Evolutionary conservation across 2,329 filamentous ascomycete species (phyloP).

Genomic region (Emergomyces pasteurianus): DNA sequence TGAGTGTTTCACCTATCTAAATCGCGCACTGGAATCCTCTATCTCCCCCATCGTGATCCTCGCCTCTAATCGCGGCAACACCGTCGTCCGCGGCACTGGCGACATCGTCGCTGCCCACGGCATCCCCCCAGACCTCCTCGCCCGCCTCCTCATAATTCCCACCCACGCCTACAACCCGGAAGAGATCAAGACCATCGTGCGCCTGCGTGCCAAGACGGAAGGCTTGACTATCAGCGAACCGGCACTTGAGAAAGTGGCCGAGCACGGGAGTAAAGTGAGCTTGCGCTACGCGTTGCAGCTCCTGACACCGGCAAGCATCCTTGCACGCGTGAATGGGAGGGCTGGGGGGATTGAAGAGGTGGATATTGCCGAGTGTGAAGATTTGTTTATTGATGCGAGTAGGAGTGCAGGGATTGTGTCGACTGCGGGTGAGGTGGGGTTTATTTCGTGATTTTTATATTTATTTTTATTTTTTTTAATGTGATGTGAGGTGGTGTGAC

Average conservation of each 20-base stretch:
- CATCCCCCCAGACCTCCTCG: slow-evolving; percentile 84
- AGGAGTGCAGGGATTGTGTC: slow-evolving; percentile 61
- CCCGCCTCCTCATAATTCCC: slow-evolving; percentile 88
- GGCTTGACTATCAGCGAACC: slow-evolving; percentile 65
- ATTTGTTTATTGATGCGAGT: slow-evolving; percentile 71
- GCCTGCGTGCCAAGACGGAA: slow-evolving; percentile 72
- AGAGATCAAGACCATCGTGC: slow-evolving; percentile 88
- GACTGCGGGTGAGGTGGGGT: slow-evolving; percentile 50
- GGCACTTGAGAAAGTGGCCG: slow-evolving; percentile 75
- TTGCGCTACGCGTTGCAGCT: slow-evolving; percentile 88
- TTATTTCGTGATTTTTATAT: slow-evolving; percentile 42
- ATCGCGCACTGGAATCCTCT: slow-evolving; percentile 87
- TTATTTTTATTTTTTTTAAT: neutral
- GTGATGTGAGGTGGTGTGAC: neutral
- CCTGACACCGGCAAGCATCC: slow-evolving; percentile 77
- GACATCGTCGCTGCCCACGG: slow-evolving; percentile 75
- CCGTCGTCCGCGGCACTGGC: slow-evolving; percentile 78
- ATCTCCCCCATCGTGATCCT: slow-evolving; percentile 96
- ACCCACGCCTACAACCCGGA: slow-evolving; percentile 78
- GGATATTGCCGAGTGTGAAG: slow-evolving; percentile 71
- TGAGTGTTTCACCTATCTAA: slow-evolving; percentile 98
- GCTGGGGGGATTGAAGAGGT: slow-evolving; percentile 59
- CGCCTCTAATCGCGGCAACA: slow-evolving; percentile 90
- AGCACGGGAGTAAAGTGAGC: slow-evolving; percentile 79
- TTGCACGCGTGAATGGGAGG: slow-evolving; percentile 72